Evolutionary conservation across 495 filamentous ascomycete species (phyloP), one percentile per base, ranked within the genome.

Genomic region (Saxophila tyrrhenica): DNA sequence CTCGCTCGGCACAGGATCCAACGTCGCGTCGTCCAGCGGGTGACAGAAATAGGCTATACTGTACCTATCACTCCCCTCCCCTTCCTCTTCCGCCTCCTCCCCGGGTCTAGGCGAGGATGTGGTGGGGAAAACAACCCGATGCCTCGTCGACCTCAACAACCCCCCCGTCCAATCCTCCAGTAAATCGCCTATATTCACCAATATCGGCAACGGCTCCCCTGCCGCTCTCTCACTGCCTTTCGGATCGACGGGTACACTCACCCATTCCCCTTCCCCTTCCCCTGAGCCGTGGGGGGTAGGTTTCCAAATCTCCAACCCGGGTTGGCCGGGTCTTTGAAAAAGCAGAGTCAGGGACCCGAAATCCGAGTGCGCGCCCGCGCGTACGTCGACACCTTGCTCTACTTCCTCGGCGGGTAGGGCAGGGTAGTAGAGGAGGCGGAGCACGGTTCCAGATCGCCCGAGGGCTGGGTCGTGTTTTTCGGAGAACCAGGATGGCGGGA

Each of bases 31-130:
- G 60, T 89, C 78, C 19, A 82, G 69, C 13, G 91, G 92, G 69
- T 97, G 91, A 59, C 88, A 94, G 64, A 96, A 96, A 63, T 86
- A 97, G 13, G 81, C 92, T 56, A 97, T 83, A 48, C 83, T 88
- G 66, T 95, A 96, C 51, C 91, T 70, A 67, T 95, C 88, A 10
- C 9, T 16, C 55, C 78, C 78, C 2, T 74, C 72, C 7, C 65
- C 68, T 2, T 61, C 62, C 5, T 71, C 55, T n/a, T n/a, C n/a
- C n/a, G n/a, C n/a, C n/a, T n/a, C n/a, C n/a, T n/a, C n/a, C n/a
- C n/a, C n/a, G n/a, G n/a, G n/a, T n/a, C n/a, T n/a, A n/a, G n/a
- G n/a, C n/a, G n/a, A n/a, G n/a, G n/a, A n/a, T n/a, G n/a, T n/a
- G n/a, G n/a, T 35, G 0, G 88, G 82, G 49, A 94, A 94, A 13